phyloP scores from a whole-genome alignment of 148 eudicot genomes.

The Beta vulgaris region DNA sequence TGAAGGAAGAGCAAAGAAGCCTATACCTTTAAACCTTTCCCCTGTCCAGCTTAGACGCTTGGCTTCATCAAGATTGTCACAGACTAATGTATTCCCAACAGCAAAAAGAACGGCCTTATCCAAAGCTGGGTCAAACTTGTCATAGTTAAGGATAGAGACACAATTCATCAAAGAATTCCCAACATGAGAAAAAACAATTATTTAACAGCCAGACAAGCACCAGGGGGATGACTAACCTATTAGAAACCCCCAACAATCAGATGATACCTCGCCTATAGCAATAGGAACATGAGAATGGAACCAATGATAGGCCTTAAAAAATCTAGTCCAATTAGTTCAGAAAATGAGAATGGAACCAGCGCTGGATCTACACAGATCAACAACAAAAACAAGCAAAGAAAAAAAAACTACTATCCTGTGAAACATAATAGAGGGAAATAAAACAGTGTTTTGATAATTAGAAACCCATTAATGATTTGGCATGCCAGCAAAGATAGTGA shows the following conservation, averaged over 20 bases:
- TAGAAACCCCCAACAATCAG: not conserved
- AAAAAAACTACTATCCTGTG: not conserved
- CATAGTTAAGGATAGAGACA: slow-evolving; percentile 51
- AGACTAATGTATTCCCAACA: slow-evolving; percentile 93
- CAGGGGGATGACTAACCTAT: not conserved
- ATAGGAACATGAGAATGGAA: not conserved
- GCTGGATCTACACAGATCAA: not conserved
- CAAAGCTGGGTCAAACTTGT: slow-evolving; percentile 75
- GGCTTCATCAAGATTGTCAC: slow-evolving; percentile 90
- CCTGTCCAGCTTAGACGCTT: slow-evolving; percentile 94
- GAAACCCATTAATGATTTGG: not conserved
- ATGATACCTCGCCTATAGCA: not conserved
- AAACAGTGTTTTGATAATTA: not conserved
- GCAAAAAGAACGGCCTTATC: slow-evolving; percentile 93
- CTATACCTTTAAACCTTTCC: slow-evolving; percentile 81
- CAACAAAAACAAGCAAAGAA: not conserved
- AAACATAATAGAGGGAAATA: not conserved
- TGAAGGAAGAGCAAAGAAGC: not conserved
- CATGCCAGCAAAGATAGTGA: not conserved
- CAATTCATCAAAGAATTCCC: not conserved
- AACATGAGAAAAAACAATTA: not conserved
- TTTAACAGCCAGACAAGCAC: not conserved
- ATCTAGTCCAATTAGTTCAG: not conserved
- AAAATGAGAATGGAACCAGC: no score
- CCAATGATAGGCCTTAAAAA: not conserved